Conservation (phyloP, 371 early-diverging fungal genomes). For the Mucor lusitanicus region DNA sequence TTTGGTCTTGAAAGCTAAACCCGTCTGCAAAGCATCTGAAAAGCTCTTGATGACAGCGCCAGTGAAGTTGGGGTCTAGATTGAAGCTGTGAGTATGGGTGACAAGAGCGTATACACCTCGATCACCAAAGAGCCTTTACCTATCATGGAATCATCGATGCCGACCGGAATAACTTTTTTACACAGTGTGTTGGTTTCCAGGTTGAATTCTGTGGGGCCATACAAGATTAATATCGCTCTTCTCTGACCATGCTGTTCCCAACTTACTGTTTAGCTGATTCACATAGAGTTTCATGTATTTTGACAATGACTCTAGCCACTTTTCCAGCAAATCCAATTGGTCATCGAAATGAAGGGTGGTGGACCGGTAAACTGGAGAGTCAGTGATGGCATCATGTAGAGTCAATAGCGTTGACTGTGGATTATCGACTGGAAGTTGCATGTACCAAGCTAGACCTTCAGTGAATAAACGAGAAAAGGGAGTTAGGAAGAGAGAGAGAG, state of each 20-base stretch:
- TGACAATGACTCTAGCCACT: slow-evolving; percentile 63
- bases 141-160: slow-evolving; percentile 42
- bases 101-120: too few species aligned
- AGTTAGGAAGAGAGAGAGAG: not conserved
- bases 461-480: not conserved
- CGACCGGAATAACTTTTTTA: slow-evolving; percentile 34
- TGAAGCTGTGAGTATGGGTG: not conserved
- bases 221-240: too few species aligned
- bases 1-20: slow-evolving; percentile 58
- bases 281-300: slow-evolving; percentile 47
- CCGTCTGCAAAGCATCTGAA: slow-evolving; percentile 59
- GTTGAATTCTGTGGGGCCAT: slow-evolving; percentile 28
- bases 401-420: slow-evolving; percentile 40
- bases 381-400: slow-evolving; percentile 66
- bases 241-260: too few species aligned
- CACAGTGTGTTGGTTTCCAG: slow-evolving; percentile 27
- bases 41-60: slow-evolving; percentile 50
- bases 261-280: slow-evolving; percentile 52
- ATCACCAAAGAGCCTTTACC: slow-evolving; percentile 21
- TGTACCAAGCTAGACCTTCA: not conserved
- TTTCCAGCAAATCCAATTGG: slow-evolving; percentile 65
- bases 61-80: slow-evolving; percentile 45
- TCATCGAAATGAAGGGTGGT: slow-evolving; percentile 65
- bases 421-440: slow-evolving; percentile 11
- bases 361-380: slow-evolving; percentile 73